A percentile compares a stretch with the other conserved stretches of the same genome.
Evolutionary conservation across 257 asterid genomes (phyloP).

Genomic region (Cordia subcordata): DNA sequence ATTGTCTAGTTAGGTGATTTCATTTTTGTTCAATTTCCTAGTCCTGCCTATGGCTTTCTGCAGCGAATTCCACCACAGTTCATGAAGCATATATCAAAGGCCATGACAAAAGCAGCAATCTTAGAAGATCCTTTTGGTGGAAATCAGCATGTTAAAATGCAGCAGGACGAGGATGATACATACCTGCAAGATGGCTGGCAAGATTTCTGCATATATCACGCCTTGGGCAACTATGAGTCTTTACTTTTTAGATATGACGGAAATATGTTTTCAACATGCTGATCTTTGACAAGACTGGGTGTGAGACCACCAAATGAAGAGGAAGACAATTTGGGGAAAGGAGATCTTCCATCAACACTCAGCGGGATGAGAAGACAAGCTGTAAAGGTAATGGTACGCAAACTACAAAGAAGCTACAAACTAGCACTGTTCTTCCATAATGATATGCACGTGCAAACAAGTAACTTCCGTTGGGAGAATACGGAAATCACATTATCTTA

Average conservation of each 20-base stretch:
- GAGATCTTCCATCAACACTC: too few relatives aligned
- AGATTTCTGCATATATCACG: conserved; percentile 4
- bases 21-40: neutral
- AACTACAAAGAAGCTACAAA: too few relatives aligned
- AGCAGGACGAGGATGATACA: neutral
- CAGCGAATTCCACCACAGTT: conserved; percentile 10
- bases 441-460: too few relatives aligned
- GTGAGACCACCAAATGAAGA: conserved; percentile 1
- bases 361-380: too few relatives aligned
- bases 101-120: neutral
- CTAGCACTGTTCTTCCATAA: too few relatives aligned
- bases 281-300: conserved; percentile 1
- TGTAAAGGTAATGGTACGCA: too few relatives aligned
- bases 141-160: neutral
- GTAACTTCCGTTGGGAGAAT: too few relatives aligned
- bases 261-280: neutral
- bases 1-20: too few relatives aligned
- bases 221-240: neutral
- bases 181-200: conserved; percentile 11
- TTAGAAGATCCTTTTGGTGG: conserved; percentile 4
- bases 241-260: conserved; percentile 13
- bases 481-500: too few relatives aligned
- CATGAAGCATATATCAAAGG: neutral
- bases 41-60: neutral
- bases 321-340: too few relatives aligned